Evolutionary conservation across 257 asterid species (phyloP).

Genomic region (Solanum piurae): DNA sequence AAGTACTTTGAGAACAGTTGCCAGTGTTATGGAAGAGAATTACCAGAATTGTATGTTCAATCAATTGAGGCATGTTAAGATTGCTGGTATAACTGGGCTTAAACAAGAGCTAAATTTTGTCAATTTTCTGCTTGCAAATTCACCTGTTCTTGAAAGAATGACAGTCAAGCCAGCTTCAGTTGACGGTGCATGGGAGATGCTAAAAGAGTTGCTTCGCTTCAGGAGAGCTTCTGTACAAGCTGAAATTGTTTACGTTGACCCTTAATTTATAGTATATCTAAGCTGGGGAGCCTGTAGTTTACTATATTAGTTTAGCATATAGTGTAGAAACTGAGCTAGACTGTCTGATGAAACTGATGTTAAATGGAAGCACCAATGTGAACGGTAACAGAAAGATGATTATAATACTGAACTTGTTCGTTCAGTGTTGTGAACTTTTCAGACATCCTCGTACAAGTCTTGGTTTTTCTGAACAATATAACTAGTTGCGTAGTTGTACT

Average conservation of each 20-base stretch:
- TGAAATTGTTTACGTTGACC: conserved; percentile 59
- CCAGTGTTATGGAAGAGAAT: conserved; percentile 20
- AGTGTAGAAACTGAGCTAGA: not conserved
- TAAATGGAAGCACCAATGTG: not conserved
- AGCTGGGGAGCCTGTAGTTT: not conserved
- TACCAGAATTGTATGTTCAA: conserved; percentile 28
- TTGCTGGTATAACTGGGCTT: conserved; percentile 55
- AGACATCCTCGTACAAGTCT: not conserved
- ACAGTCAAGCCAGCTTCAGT: conserved; percentile 54
- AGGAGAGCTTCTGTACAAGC: conserved; percentile 73
- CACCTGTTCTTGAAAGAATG: conserved; percentile 77
- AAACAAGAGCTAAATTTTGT: conserved; percentile 65
- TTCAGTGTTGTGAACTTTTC: not conserved
- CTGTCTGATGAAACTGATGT: not conserved
- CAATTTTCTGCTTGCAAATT: conserved; percentile 56
- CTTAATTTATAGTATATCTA: conserved; percentile 16
- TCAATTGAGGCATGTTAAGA: conserved; percentile 53
- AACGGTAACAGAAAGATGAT: not conserved
- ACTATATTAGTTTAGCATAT: not conserved
- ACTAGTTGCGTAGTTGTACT: not conserved
- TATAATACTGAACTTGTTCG: not conserved
- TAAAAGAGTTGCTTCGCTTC: conserved; percentile 72
- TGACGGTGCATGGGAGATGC: conserved; percentile 65
- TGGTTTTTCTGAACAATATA: not conserved
- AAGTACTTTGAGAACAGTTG: conserved; percentile 5